phyloP scores from a whole-genome alignment of 1,139 yeast species.

The Kazachstania sp. region DNA sequence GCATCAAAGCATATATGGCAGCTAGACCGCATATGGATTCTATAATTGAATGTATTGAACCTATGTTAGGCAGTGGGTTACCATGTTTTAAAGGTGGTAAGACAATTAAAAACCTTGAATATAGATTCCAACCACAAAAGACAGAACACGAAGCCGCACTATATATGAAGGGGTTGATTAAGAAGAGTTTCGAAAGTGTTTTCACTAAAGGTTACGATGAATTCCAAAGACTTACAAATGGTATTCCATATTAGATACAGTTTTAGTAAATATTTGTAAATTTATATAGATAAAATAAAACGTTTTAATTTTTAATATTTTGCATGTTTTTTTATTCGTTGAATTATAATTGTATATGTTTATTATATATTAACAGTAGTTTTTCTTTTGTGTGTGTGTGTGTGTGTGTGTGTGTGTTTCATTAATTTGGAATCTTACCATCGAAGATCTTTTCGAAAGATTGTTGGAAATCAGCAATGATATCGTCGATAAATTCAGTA shows the following conservation, averaged over 20 bases:
- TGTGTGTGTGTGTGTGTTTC: too few relatives aligned
- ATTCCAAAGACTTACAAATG: constrained; percentile 92
- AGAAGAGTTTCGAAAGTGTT: constrained; percentile 75
- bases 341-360: background rate
- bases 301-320: background rate
- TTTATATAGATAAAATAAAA: background rate
- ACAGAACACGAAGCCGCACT: constrained; percentile 79
- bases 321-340: background rate
- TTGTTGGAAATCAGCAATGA: constrained; percentile 78
- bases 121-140: constrained; percentile 73
- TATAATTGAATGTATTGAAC: constrained; percentile 74
- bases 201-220: constrained; percentile 95
- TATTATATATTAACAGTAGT: background rate
- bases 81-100: constrained; percentile 87
- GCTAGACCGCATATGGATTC: constrained; percentile 85
- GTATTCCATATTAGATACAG: constrained; percentile 65
- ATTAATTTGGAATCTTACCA: constrained; percentile 15
- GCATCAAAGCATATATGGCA: constrained; percentile 86
- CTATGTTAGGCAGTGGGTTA: constrained; percentile 92
- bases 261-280: background rate
- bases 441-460: constrained; percentile 53
- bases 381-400: too few relatives aligned
- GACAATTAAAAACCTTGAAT: constrained; percentile 68
- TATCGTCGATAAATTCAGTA: constrained; percentile 81
- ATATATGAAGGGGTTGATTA: constrained; percentile 66